Base-by-base conservation (phyloP, 2,329 filamentous ascomycete species). In the Penicillium digitatum region DNA sequence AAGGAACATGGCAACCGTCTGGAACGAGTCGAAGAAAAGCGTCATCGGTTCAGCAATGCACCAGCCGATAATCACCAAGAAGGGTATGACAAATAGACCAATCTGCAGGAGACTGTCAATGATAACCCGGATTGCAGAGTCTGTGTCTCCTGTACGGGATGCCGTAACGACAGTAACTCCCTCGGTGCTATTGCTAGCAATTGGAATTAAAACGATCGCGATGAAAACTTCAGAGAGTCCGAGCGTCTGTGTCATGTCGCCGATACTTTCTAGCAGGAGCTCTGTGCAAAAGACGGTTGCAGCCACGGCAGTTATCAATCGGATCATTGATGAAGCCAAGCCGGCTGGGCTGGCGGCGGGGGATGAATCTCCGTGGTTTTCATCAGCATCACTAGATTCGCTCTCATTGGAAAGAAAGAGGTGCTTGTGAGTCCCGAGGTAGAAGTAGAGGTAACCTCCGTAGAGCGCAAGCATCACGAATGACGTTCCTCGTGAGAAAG, bases 41-140 rank as follows among this genome's bases (percentile, higher is more conserved):
- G 85, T 85, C 86, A 89, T 88, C 22, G 82, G 80, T 61, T 82
- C 76, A 48, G 80, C 82, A 68, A 87, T 82, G 54, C 85, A 83
- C 87, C 87, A 90, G 55, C 87, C 87, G 35, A 89, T 77, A 60
- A 90, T 82, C 44, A 90, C 87, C 47, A 90, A 77, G 67, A 86
- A 84, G 0, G 87, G 87, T 1, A 87, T 89, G 35, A 89, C 86
- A 35, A 89, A 82, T 43, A 90, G 76, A 26, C 87, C 87, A 63
- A 90, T 90, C 72, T 90, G 87, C 65, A 90, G 86, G 66, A 85
- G 87, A 44, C 84, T 88, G 35, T 87, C 87, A 66, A 90, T 87
- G 26, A 87, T 87, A 44, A 90, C 86, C 42, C 85, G 84, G 78
- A 90, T 87, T 35, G 87, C 82, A 49, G 71, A 64, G 56, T 77